Evolutionary conservation across 441 rosid genomes (phyloP).

Genomic region (Brassica balearica): DNA sequence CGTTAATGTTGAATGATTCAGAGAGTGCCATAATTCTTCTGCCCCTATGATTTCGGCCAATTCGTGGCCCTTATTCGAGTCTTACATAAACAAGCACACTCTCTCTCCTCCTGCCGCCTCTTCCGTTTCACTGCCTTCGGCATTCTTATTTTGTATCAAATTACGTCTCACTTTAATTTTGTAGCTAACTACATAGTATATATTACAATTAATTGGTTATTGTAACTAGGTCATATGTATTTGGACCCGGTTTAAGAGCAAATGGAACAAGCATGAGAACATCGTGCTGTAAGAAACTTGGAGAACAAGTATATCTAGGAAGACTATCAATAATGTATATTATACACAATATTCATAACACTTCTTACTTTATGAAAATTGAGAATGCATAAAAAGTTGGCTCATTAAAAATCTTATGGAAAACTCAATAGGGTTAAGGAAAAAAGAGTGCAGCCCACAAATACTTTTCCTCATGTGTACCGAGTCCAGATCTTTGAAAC

Average conservation of each 20-base stretch:
- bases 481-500: too few relatives aligned
- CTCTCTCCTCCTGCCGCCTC: background rate
- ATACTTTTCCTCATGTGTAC: too few relatives aligned
- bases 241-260: background rate
- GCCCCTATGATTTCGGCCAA: background rate
- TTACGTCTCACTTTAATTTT: background rate
- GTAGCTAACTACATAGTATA: background rate
- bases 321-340: too few relatives aligned
- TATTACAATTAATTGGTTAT: background rate
- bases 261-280: too few relatives aligned
- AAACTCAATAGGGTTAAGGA: too few relatives aligned
- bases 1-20: background rate
- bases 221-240: background rate
- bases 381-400: too few relatives aligned
- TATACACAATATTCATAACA: too few relatives aligned
- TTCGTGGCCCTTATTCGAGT: conserved; percentile 1
- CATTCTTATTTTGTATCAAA: background rate
- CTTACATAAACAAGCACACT: conserved; percentile 11
- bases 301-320: too few relatives aligned
- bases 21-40: background rate
- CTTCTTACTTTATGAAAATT: too few relatives aligned
- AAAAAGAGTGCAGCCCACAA: too few relatives aligned
- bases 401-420: too few relatives aligned
- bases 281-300: too few relatives aligned
- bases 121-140: background rate